Percentiles rank a stretch among this genome's conserved stretches.
Conservation (phyloP, 2,329 filamentous ascomycete species). For the Botryotinia convoluta region DNA sequence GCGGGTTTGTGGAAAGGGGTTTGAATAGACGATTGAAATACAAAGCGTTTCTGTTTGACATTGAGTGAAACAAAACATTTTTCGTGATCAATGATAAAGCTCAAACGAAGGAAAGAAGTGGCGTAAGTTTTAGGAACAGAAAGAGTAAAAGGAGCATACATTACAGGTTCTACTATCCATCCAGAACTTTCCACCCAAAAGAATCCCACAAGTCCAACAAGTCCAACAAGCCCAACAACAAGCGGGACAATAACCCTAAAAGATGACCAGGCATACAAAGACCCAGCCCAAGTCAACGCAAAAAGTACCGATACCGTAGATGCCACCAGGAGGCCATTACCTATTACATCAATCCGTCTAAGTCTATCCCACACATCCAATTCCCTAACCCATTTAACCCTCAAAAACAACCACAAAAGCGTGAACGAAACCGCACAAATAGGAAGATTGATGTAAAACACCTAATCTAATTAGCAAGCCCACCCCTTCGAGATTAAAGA, state of each 20-base stretch:
- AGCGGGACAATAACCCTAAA: neutral
- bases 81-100: neutral
- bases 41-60: neutral
- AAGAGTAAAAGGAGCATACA: neutral
- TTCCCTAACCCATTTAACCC: neutral
- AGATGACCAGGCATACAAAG: neutral
- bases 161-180: neutral
- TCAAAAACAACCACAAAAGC: neutral
- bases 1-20: neutral
- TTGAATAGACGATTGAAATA: neutral
- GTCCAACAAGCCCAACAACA: neutral
- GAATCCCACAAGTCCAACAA: neutral
- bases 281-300: neutral
- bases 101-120: neutral
- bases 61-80: neutral
- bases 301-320: neutral
- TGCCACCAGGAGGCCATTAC: neutral
- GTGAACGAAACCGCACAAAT: conserved; percentile 14
- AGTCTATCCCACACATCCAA: conserved; percentile 23
- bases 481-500: no score
- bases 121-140: neutral
- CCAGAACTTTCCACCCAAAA: neutral
- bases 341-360: neutral
- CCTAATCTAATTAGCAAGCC: neutral
- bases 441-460: conserved; percentile 23